Evolutionary conservation across 2,329 filamentous ascomycete genomes (phyloP).

Genomic region (Ophiocordyceps sinensis): DNA sequence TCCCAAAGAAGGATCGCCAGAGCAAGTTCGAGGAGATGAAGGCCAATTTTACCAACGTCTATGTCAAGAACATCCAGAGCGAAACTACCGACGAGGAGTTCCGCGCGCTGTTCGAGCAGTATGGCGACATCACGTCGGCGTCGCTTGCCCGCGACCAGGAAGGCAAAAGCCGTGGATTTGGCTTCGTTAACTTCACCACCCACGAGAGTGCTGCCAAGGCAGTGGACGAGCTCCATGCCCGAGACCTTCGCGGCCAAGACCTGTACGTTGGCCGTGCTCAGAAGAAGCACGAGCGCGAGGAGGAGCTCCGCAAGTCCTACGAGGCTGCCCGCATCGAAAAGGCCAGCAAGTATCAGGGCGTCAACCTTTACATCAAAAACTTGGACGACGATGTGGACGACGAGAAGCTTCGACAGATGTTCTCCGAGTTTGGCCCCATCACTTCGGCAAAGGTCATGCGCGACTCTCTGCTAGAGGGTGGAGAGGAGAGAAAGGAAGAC

Average conservation of each 20-base stretch:
- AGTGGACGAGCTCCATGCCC: conserved; percentile 83
- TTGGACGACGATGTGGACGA: conserved; percentile 93
- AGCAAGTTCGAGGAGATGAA: conserved; percentile 99
- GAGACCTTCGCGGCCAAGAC: conserved; percentile 85
- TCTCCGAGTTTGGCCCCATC: conserved; percentile 82
- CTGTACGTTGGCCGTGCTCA: conserved; percentile 96
- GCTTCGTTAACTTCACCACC: conserved; percentile 89
- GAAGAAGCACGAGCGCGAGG: conserved; percentile 99
- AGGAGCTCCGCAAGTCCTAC: conserved; percentile 97
- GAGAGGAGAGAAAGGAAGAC: conserved; percentile 39
- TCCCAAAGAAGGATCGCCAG: conserved; percentile 99
- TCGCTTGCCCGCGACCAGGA: conserved; percentile 81
- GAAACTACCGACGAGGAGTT: conserved; percentile 91
- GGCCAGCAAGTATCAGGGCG: conserved; percentile 97
- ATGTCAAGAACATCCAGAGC: conserved; percentile 90
- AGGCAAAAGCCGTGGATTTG: conserved; percentile 89
- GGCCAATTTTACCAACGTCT: conserved; percentile 99
- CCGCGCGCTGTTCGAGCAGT: conserved; percentile 82
- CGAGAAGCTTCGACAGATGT: conserved; percentile 91
- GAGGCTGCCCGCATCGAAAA: conserved; percentile 96
- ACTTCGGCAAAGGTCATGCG: conserved; percentile 99
- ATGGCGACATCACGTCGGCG: conserved; percentile 87
- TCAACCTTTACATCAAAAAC: conserved; percentile 99
- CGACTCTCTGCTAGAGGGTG: conserved; percentile 48
- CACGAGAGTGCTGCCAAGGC: conserved; percentile 78